A percentile compares a stretch with the other conserved stretches of the same genome.
Conservation (phyloP, 768 basidiomycete species). For the Austroboletus eburneus region DNA sequence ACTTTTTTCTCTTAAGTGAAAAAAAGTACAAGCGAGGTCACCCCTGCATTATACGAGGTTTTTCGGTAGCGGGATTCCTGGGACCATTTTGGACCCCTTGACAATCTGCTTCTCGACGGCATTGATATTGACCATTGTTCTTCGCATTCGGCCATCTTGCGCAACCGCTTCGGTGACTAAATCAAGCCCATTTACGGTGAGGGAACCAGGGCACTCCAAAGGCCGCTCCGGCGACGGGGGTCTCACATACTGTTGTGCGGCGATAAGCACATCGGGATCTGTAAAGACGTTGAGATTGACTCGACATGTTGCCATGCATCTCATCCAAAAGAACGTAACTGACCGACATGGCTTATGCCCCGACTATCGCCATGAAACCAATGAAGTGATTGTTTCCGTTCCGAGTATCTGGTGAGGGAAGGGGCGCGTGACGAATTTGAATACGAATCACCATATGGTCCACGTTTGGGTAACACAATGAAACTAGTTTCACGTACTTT, state of each 20-base stretch:
- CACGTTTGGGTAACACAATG: not conserved
- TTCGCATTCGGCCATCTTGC: slow-evolving; percentile 39
- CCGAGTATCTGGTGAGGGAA: slow-evolving; percentile 47
- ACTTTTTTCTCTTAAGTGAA: too few relatives aligned
- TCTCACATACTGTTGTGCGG: slow-evolving; percentile 15
- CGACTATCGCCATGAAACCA: slow-evolving; percentile 61
- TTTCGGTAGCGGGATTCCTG: slow-evolving; percentile 13
- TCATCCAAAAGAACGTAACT: slow-evolving; percentile 19
- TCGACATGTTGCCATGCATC: not conserved
- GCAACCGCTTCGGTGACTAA: slow-evolving; percentile 34
- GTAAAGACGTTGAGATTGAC: slow-evolving; percentile 1
- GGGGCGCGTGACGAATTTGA: too few relatives aligned
- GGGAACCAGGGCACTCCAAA: slow-evolving; percentile 19
- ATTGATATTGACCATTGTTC: slow-evolving; percentile 34
- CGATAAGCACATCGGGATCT: slow-evolving; percentile 24
- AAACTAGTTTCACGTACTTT: slow-evolving; percentile 41
- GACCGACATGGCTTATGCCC: slow-evolving; percentile 55
- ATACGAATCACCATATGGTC: too few relatives aligned
- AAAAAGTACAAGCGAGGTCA: too few relatives aligned
- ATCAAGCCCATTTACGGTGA: slow-evolving; percentile 36
- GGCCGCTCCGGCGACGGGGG: slow-evolving; percentile 24
- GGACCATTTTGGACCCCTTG: slow-evolving; percentile 50
- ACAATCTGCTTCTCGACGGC: slow-evolving; percentile 47
- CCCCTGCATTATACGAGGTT: slow-evolving; percentile 1
- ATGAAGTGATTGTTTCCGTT: slow-evolving; percentile 46